Percentiles rank a stretch among this genome's conserved stretches.
Conservation (phyloP, 176 grass and related monocot genomes). For the bread wheat (Triticum aestivum) region IWGSC_CS_RefSeq_v2.1 NC_057811.1:452613319-452613818, state of each 20-base stretch:
- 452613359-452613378: slow-evolving; percentile 65
- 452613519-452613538: not conserved
- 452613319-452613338: slow-evolving; percentile 42
- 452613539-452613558: not conserved
- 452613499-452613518: not conserved
- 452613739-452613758: too few relatives aligned
- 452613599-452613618: not conserved
- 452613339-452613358: slow-evolving; percentile 64
- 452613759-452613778: too few relatives aligned
- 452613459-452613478: not conserved
- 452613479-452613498: not conserved
- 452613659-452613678: not conserved
- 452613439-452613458: slow-evolving; percentile 45
- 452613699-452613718: not conserved
- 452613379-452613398: not conserved
- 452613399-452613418: slow-evolving; percentile 45
- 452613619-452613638: slow-evolving; percentile 7
- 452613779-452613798: too few relatives aligned
- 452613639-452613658: not conserved
- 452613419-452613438: slow-evolving; percentile 66
- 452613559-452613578: not conserved
- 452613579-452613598: slow-evolving; percentile 27
- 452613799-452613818: too few relatives aligned
- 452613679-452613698: not conserved
- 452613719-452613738: too few relatives aligned